These are phyloP conservation scores for Dactylella cylindrospora DNA, from an alignment of 2,329 filamentous ascomycete species.

Conservation along the genomic window DNA sequence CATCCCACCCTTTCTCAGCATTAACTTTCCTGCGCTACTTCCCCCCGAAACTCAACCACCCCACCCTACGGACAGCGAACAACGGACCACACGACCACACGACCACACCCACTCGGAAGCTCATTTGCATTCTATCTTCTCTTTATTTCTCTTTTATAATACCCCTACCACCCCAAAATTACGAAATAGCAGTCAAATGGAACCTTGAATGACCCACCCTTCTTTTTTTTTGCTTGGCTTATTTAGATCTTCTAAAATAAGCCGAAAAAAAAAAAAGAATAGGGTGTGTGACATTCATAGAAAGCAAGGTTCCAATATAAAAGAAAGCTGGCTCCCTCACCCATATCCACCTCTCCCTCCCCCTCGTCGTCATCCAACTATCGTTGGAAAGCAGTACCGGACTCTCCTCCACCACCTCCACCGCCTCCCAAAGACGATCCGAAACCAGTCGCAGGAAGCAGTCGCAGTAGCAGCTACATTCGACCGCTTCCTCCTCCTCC, in stretches of 20 bases:
- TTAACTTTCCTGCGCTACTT: neutral
- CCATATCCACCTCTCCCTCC: slow-evolving; percentile 41
- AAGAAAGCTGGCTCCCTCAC: slow-evolving; percentile 44
- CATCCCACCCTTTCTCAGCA: too few relatives aligned
- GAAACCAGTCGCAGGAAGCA: slow-evolving; percentile 19
- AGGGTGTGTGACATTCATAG: neutral
- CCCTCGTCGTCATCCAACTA: slow-evolving; percentile 38
- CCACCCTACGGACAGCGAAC: slow-evolving; percentile 43
- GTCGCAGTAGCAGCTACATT: slow-evolving; percentile 22
- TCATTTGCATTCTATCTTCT: too few relatives aligned
- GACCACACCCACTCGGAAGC: too few relatives aligned
- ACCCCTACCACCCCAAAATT: slow-evolving; percentile 4
- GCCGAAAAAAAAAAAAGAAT: neutral
- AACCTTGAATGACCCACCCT: slow-evolving; percentile 36
- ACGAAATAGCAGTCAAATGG: neutral
- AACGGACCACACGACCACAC: neutral
- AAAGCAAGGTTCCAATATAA: slow-evolving; percentile 1
- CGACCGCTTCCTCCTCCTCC: slow-evolving; percentile 39
- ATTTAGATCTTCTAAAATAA: neutral
- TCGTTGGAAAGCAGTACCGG: slow-evolving; percentile 43
- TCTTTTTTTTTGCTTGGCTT: too few relatives aligned
- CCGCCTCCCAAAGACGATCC: slow-evolving; percentile 42
- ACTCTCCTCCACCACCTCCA: slow-evolving; percentile 39
- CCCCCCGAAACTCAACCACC: slow-evolving; percentile 11
- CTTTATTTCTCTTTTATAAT: too few relatives aligned